Evolutionary conservation across 2,329 filamentous ascomycete species (phyloP).

Genomic region (Grosmannia serpens): DNA sequence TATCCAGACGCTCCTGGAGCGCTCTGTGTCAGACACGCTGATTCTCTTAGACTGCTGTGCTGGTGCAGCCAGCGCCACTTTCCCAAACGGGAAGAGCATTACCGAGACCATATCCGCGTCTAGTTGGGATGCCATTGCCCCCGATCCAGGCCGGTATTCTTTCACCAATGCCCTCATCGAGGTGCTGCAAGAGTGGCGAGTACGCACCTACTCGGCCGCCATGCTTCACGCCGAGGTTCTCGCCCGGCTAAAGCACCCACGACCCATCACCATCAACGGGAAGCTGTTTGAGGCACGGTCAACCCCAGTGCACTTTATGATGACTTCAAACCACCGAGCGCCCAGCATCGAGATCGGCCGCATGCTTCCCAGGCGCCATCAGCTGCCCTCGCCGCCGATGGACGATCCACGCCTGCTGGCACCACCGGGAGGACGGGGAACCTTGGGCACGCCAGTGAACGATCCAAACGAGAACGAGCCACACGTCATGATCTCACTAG

Average conservation of each 20-base stretch:
- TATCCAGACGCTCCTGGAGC: constrained; percentile 46
- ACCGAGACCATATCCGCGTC: constrained; percentile 52
- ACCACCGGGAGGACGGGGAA: constrained; percentile 11
- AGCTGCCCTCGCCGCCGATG: constrained; percentile 26
- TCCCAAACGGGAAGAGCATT: constrained; percentile 45
- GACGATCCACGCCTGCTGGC: constrained; percentile 14
- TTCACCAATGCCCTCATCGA: constrained; percentile 49
- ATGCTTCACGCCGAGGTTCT: constrained; percentile 51
- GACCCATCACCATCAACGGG: constrained; percentile 45
- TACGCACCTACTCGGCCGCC: constrained; percentile 43
- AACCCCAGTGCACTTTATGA: constrained; percentile 52
- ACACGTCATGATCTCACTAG: constrained; percentile 50
- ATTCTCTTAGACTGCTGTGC: constrained; percentile 50
- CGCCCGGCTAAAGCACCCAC: constrained; percentile 47
- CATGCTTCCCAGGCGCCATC: constrained; percentile 20
- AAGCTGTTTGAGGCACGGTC: constrained; percentile 46
- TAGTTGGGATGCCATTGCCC: constrained; percentile 50
- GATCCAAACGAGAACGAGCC: constrained; percentile 45
- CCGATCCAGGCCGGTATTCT: constrained; percentile 46
- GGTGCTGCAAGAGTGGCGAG: constrained; percentile 44
- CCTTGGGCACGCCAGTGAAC: constrained; percentile 9
- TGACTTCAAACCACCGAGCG: constrained; percentile 47
- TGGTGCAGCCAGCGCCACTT: constrained; percentile 47
- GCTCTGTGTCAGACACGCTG: constrained; percentile 44
- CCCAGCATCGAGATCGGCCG: constrained; percentile 45